Conservation (phyloP, 2,329 filamentous ascomycete genomes). For the Teratosphaeria pseudoeucalypti region DNA sequence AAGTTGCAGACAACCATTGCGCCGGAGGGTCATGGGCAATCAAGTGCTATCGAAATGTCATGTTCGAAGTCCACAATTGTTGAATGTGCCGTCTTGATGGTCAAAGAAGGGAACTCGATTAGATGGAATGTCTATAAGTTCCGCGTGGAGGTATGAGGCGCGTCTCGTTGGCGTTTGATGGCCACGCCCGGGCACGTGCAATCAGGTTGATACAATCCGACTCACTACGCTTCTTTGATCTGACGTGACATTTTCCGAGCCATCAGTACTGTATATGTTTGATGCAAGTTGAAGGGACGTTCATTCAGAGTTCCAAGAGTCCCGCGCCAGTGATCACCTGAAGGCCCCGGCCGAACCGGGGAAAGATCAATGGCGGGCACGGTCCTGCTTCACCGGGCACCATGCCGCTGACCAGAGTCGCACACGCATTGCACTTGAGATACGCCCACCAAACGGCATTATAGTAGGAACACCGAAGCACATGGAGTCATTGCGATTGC, state of each 20-base stretch:
- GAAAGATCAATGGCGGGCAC: not conserved
- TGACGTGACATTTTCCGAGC: no score
- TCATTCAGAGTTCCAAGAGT: not conserved
- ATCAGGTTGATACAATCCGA: not conserved
- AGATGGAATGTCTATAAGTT: not conserved
- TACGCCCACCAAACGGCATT: not conserved
- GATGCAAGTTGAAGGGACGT: not conserved
- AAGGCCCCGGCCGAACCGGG: not conserved
- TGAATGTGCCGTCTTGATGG: not conserved
- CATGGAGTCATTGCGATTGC: no score
- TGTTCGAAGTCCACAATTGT: not conserved
- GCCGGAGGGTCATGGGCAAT: not conserved
- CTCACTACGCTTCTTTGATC: no score
- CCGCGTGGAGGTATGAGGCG: not conserved
- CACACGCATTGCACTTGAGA: no score
- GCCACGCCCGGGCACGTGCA: not conserved
- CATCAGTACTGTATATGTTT: not conserved
- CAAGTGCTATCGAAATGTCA: not conserved
- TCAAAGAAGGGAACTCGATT: not conserved
- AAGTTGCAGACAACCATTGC: slow-evolving; percentile 45
- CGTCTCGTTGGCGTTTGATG: not conserved
- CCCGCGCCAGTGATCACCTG: not conserved
- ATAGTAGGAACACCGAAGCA: no score
- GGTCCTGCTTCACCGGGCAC: not conserved
- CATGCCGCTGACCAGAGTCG: no score